A percentile compares a stretch with the other conserved stretches of the same genome.
These are phyloP conservation scores for Dioszegia aurantiaca DNA, from an alignment of 768 basidiomycete genomes.

Conservation along the genomic window DNA sequence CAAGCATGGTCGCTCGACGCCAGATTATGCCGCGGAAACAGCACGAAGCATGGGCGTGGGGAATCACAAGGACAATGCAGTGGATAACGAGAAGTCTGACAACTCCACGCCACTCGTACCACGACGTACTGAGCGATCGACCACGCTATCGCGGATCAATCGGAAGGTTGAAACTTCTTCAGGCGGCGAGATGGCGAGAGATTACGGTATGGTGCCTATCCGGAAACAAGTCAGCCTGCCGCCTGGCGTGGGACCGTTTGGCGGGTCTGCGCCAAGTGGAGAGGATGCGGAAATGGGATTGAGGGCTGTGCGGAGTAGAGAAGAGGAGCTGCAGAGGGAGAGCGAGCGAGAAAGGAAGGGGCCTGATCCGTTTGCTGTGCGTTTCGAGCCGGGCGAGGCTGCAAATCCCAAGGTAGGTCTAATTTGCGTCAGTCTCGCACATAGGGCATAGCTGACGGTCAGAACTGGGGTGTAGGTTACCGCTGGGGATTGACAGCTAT, in stretches of 20 bases:
- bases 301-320: constrained; percentile 31
- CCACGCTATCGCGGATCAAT: background rate
- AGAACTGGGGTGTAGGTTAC: constrained; percentile 48
- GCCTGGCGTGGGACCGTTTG: constrained; percentile 36
- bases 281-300: constrained; percentile 41
- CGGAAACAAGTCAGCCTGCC: constrained; percentile 24
- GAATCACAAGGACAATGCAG: background rate
- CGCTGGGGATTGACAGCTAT: constrained; percentile 48
- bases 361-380: constrained; percentile 46
- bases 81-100: constrained; percentile 3
- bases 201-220: constrained; percentile 32
- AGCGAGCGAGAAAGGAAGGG: constrained; percentile 26
- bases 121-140: background rate
- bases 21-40: constrained; percentile 1
- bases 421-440: background rate
- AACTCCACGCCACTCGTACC: background rate
- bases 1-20: constrained; percentile 2
- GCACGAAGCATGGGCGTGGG: background rate
- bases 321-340: constrained; percentile 39
- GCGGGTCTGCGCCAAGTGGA: constrained; percentile 39
- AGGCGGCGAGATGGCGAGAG: constrained; percentile 14
- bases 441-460: background rate
- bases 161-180: constrained; percentile 6
- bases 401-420: constrained; percentile 47
- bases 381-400: constrained; percentile 47